Conservation (phyloP, 208 protist species). For the Wallacemonas sp. region DNA sequence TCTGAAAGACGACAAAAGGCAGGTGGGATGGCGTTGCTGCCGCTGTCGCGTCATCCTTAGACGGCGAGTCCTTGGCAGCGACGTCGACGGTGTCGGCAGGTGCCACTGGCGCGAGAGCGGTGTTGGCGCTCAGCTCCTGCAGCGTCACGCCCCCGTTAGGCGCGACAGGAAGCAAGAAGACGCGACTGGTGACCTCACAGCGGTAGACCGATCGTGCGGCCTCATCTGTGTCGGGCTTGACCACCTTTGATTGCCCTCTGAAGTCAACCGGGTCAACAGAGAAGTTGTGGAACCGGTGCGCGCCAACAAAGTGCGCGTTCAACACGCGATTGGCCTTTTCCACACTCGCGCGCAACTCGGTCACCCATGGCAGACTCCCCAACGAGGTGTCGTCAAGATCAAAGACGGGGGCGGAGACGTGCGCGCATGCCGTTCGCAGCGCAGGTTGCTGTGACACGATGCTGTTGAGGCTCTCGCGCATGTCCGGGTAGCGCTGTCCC, state of each 20-base stretch:
- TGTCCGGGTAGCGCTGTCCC: slow-evolving; percentile 33
- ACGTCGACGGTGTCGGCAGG: too few species aligned
- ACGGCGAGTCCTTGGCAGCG: too few species aligned
- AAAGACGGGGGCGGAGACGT: too few species aligned
- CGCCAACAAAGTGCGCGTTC: slow-evolving; percentile 42
- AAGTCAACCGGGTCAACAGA: slow-evolving; percentile 58
- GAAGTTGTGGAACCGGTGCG: slow-evolving; percentile 88
- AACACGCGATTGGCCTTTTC: slow-evolving; percentile 53
- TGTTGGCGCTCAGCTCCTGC: slow-evolving; percentile 25
- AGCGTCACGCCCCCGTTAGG: slow-evolving; percentile 1
- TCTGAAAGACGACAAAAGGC: slow-evolving; percentile 81
- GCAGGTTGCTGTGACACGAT: too few species aligned
- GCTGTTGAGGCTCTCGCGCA: too few species aligned
- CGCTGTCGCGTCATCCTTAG: background rate
- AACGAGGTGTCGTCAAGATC: slow-evolving; percentile 10
- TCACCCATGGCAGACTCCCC: slow-evolving; percentile 22
- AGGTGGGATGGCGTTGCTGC: slow-evolving; percentile 17
- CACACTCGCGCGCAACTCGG: slow-evolving; percentile 26
- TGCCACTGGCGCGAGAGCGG: background rate
- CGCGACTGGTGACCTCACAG: slow-evolving; percentile 55
- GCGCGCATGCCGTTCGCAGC: too few species aligned
- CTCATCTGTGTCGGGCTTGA: slow-evolving; percentile 62
- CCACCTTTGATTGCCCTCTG: slow-evolving; percentile 41
- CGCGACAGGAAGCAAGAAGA: slow-evolving; percentile 55
- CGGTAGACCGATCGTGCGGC: slow-evolving; percentile 67